phyloP scores from a whole-genome alignment of 305 asterid species.

The Fraxinus platypoda region DNA sequence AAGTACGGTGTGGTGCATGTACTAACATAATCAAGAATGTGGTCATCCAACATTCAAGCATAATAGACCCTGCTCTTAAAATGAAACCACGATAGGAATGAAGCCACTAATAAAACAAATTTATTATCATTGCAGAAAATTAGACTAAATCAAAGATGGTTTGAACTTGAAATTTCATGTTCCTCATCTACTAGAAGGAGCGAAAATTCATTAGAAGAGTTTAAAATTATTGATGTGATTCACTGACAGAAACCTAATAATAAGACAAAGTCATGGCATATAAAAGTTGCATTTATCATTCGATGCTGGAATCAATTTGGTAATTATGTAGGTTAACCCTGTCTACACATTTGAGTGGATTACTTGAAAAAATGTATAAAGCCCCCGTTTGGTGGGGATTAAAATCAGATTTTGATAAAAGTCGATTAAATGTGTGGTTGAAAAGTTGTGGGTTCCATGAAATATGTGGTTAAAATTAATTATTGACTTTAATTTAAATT shows the following conservation, averaged over 20 bases:
- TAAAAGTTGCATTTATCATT: neutral
- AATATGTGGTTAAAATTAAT: too few relatives aligned
- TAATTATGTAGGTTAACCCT: neutral
- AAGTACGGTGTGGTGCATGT: neutral
- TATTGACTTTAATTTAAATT: too few relatives aligned
- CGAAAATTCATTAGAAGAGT: neutral
- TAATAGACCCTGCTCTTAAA: neutral
- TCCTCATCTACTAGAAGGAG: neutral
- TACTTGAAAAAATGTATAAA: conserved; percentile 20
- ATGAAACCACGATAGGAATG: neutral
- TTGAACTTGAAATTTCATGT: neutral
- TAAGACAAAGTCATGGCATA: neutral
- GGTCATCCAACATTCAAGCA: neutral
- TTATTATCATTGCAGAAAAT: neutral
- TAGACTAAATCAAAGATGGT: neutral
- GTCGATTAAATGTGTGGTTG: too few relatives aligned
- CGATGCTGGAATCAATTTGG: neutral
- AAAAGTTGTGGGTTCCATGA: too few relatives aligned
- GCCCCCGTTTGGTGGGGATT: too few relatives aligned
- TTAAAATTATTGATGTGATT: neutral
- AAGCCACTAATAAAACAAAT: neutral
- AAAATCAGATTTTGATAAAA: too few relatives aligned
- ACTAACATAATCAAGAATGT: neutral
- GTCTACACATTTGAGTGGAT: neutral
- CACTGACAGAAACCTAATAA: neutral